A percentile compares a stretch with the other conserved stretches of the same genome.
Conservation (phyloP, 78 protist species). For the Dictyostelium capitatum region DNA sequence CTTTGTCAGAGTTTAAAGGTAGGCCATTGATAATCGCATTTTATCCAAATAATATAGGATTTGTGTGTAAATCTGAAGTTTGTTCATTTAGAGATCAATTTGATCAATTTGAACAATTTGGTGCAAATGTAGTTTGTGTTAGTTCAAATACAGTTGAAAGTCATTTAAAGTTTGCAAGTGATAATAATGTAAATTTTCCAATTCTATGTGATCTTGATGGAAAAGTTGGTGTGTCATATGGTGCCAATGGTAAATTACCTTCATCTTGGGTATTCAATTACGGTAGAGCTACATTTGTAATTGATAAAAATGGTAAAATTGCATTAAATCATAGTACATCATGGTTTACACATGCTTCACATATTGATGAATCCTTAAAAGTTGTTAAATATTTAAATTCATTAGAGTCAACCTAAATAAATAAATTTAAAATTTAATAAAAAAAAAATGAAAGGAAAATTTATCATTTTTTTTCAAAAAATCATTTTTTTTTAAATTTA, state of each 20-base stretch:
- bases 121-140: too few relatives aligned
- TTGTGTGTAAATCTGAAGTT: neutral
- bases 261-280: too few relatives aligned
- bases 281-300: constrained; percentile 53
- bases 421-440: neutral
- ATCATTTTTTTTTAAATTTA: too few relatives aligned
- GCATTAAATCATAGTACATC: neutral
- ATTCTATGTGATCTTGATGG: too few relatives aligned
- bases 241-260: too few relatives aligned
- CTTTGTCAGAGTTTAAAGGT: constrained; percentile 2
- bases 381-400: constrained; percentile 32
- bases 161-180: too few relatives aligned
- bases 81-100: neutral
- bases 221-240: too few relatives aligned
- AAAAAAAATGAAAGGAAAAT: too few relatives aligned
- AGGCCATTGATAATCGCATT: constrained; percentile 26
- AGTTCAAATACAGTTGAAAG: too few relatives aligned
- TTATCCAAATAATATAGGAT: neutral
- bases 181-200: too few relatives aligned
- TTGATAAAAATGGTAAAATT: constrained; percentile 60
- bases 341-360: constrained; percentile 1
- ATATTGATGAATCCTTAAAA: constrained; percentile 41
- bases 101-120: too few relatives aligned
- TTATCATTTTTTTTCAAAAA: too few relatives aligned
- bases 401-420: neutral